Evolutionary conservation across 179 eudicot genomes (phyloP), one percentile per base, ranked within the genome.

Genomic region (Heliamphora pulchella): DNA sequence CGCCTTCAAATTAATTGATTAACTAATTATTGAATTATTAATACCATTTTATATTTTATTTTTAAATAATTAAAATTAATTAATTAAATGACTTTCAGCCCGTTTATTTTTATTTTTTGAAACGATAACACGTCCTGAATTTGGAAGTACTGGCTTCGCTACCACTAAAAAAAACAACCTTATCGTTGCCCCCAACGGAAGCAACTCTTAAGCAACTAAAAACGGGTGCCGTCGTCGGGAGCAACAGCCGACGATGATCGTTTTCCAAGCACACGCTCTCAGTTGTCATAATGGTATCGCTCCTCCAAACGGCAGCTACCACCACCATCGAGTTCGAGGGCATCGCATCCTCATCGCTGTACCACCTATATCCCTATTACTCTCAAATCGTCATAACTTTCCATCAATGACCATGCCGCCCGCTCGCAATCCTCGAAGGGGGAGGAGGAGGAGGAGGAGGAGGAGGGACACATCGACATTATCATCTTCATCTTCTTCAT

Each of bases 381-480:
- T 31, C 71, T 20, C 73, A 41, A 4, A 71, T 51, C 61, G 18
- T 68, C n/a, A 51, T 13, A 39, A 53, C 5, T 67, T 67, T 54
- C 63, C 39, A 10, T 47, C 73, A 13, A 13, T 6, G 14, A 18
- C 73, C 59, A 15, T 47, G 17, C 14, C 62, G 39, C 63, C 71
- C 50, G 2, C 13, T 8, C 17, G n/a, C 69, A 50, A 62, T 39
- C 39, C 48, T 62, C 22, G 15, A 39, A 67, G 22, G 53, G 10
- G 0, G 72, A 77, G 44, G 59, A 48, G 4, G 20, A 58, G 67
- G 13, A 18, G 75, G 67, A 62, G 79, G 46, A 75, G 74, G 48
- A 74, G 62, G 8, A 50, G 55, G 39, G 62, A 22, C 20, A 80
- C 10, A 58, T 53, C 55, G 61, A 65, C 79, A 18, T 68, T 81